These are phyloP conservation scores for Rickenella mellea DNA, from an alignment of 768 basidiomycete species.

Conservation along the genomic window DNA sequence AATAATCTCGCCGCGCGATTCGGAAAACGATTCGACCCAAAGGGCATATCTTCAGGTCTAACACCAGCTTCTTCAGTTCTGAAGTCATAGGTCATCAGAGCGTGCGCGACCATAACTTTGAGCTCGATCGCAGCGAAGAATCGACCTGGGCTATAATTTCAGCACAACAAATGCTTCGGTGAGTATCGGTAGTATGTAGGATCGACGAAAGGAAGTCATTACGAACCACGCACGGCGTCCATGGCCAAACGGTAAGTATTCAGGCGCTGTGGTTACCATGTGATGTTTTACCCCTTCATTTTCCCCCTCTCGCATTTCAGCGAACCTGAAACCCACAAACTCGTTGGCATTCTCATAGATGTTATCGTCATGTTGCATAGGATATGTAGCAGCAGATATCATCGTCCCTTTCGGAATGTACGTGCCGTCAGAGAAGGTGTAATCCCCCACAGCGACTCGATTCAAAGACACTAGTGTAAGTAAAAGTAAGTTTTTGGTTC, in stretches of 20 bases:
- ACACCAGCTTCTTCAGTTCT: slow-evolving; percentile 23
- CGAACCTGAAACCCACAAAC: slow-evolving; percentile 36
- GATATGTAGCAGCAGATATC: slow-evolving; percentile 15
- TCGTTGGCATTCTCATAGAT: slow-evolving; percentile 9
- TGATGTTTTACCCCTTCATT: slow-evolving; percentile 11
- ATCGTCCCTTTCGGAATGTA: slow-evolving; percentile 23
- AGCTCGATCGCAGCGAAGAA: slow-evolving; percentile 37
- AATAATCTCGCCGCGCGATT: slow-evolving; percentile 20
- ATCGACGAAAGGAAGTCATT: neutral
- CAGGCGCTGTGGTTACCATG: slow-evolving; percentile 15
- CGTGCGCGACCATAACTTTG: slow-evolving; percentile 34
- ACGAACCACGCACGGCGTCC: slow-evolving; percentile 15
- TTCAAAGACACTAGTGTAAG: slow-evolving; percentile 1
- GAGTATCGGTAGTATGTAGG: neutral
- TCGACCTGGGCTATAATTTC: slow-evolving; percentile 28
- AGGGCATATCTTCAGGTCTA: slow-evolving; percentile 24
- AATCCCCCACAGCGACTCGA: slow-evolving; percentile 16
- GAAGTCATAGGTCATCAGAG: slow-evolving; percentile 30
- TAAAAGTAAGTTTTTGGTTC: too few relatives aligned
- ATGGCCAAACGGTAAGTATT: slow-evolving; percentile 18
- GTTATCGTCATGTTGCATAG: slow-evolving; percentile 27
- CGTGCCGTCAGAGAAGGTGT: slow-evolving; percentile 29
- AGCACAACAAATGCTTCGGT: neutral
- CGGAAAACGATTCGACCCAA: slow-evolving; percentile 16
- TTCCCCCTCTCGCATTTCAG: slow-evolving; percentile 11